A percentile compares a stretch with the other conserved stretches of the same genome.
phyloP scores from a whole-genome alignment of 345 rosid genomes.

The Abelmoschus esculentus region DNA sequence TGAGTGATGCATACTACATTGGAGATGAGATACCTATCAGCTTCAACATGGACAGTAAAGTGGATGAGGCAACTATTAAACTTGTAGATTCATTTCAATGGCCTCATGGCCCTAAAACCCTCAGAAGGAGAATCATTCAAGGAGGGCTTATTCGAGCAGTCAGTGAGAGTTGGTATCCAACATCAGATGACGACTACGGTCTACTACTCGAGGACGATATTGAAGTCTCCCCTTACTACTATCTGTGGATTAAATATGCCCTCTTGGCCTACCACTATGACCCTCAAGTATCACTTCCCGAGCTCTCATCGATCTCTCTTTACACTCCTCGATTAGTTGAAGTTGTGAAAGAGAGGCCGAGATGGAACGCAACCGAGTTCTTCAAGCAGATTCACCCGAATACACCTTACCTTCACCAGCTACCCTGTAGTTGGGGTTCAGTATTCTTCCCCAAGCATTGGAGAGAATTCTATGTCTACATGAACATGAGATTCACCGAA shows the following conservation, averaged over 20 bases:
- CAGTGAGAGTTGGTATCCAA: constrained; percentile 98
- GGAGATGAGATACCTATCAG: constrained; percentile 79
- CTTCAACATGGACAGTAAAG: constrained; percentile 96
- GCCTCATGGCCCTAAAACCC: constrained; percentile 86
- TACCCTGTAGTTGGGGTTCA: constrained; percentile 99
- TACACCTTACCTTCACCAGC: constrained; percentile 92
- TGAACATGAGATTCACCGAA: constrained; percentile 97
- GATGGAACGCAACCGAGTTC: constrained; percentile 80
- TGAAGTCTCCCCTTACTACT: constrained; percentile 94
- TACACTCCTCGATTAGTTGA: constrained; percentile 87
- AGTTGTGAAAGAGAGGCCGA: constrained; percentile 93
- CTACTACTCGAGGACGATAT: constrained; percentile 92
- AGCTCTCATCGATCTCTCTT: constrained; percentile 81
- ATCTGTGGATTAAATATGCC: constrained; percentile 89
- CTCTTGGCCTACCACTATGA: constrained; percentile 87
- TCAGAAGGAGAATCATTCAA: constrained; percentile 91
- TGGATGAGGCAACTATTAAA: constrained; percentile 75
- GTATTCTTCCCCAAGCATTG: constrained; percentile 98
- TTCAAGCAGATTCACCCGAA: constrained; percentile 79
- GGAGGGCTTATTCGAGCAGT: constrained; percentile 97
- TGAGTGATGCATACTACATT: constrained; percentile 66
- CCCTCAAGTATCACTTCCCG: constrained; percentile 74
- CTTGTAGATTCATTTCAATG: constrained; percentile 69
- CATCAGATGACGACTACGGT: constrained; percentile 81
- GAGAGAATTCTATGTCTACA: constrained; percentile 97